A percentile compares a stretch with the other conserved stretches of the same genome.
These are phyloP conservation scores for Aristolochia contorta DNA, from an alignment of 164 flowering plant species.

Conservation along the genomic window DNA sequence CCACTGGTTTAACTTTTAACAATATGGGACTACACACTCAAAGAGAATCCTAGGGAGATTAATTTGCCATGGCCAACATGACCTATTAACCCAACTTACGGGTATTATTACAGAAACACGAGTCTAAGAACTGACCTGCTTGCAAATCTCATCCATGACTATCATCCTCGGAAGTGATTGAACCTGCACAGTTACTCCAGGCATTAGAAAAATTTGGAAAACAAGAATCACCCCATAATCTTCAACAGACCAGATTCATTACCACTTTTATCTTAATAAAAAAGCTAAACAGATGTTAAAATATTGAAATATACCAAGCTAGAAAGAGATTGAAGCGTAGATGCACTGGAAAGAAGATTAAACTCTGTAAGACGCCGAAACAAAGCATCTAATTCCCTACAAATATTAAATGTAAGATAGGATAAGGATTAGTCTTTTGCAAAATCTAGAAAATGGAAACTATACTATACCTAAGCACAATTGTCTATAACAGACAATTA, in stretches of 20 bases:
- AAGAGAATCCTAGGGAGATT: too few relatives aligned
- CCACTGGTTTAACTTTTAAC: too few relatives aligned
- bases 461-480: too few relatives aligned
- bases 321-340: conserved; percentile 91
- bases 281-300: too few relatives aligned
- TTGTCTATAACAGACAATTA: too few relatives aligned
- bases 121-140: conserved; percentile 51
- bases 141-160: conserved; percentile 90
- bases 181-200: conserved; percentile 39
- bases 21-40: too few relatives aligned
- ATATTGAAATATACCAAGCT: conserved; percentile 47
- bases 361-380: conserved; percentile 75
- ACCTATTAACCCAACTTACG: not conserved
- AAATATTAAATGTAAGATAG: conserved; percentile 5
- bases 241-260: not conserved
- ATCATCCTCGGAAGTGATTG: conserved; percentile 97
- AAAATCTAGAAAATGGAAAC: too few relatives aligned
- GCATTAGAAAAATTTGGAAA: too few relatives aligned
- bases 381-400: conserved; percentile 87
- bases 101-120: not conserved
- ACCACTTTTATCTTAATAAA: not conserved
- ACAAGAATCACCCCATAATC: too few relatives aligned
- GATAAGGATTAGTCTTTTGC: not conserved
- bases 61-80: too few relatives aligned
- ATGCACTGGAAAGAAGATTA: conserved; percentile 79